Evolutionary conservation across 306 rosid genomes (phyloP), one percentile per base, ranked within the genome.

Genomic region (Ammopiptanthus mongolicus): DNA sequence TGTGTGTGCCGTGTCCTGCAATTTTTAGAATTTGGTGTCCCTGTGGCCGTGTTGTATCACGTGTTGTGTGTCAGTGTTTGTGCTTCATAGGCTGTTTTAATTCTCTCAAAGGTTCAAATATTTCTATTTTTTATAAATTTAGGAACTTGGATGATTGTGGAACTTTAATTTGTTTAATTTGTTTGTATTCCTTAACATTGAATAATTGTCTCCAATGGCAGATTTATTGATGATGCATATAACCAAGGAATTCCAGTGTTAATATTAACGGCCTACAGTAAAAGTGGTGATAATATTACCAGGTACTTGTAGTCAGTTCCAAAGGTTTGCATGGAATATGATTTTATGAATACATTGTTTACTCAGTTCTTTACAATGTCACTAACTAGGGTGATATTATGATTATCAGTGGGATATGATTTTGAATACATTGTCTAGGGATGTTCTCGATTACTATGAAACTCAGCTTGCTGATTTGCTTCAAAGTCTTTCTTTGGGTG

Each of bases 181-280:
- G 42, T 70, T 51, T 77, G 58, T 36, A 33, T 59, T 52, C 58
- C 85, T 50, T 58, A 39, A 58, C 77, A 47, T 22, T 6, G 60
- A 64, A 55, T 47, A 81, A 53, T 33, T 28, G 36, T 86, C 66
- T 60, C 62, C 65, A 64, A 79, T 70, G 81, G 77, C 91, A 94
- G 98, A 69, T 94, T 94, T 86, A 84, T 94, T 58, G 97, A 94
- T 71, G 85, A 85, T 28, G 95, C 98, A 21, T 83, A 84, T 78
- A 64, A 62, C 12, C 95, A 84, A 71, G 93, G 91, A 62, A 81
- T 91, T 78, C 96, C 91, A 39, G 89, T 94, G 65, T 75, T 86
- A 67, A 77, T 94, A 79, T 74, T 91, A 73, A 90, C 96, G 8
- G 88, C 97, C 78, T 91, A 90, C 84, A 58, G 83, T 84, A 88